A percentile compares a stretch with the other conserved stretches of the same genome.
phyloP scores from a whole-genome alignment of 2,329 filamentous ascomycete species.

The Metarhizium anisopliae region DNA sequence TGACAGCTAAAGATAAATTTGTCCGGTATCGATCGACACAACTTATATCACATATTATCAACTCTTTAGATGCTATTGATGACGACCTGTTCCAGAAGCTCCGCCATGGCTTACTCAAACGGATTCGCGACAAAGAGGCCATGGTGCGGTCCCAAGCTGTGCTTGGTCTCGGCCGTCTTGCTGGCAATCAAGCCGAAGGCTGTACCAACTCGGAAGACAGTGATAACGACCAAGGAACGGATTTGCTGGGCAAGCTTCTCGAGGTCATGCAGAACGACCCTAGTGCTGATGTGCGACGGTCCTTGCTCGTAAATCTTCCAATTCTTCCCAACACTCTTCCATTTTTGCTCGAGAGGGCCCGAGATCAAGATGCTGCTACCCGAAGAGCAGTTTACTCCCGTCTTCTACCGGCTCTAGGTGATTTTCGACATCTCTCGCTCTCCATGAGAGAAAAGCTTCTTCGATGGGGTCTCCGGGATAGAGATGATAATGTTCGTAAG shows the following conservation, averaged over 20 bases:
- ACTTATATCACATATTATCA: conserved; percentile 82
- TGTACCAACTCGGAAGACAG: conserved; percentile 62
- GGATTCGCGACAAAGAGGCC: conserved; percentile 88
- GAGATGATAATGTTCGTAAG: conserved; percentile 89
- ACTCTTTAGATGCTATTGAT: conserved; percentile 84
- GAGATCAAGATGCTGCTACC: conserved; percentile 80
- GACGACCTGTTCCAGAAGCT: conserved; percentile 83
- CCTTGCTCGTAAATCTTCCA: conserved; percentile 83
- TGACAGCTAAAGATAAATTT: conserved; percentile 83
- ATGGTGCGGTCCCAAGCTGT: conserved; percentile 90
- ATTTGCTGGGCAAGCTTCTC: conserved; percentile 72
- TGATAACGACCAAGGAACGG: conserved; percentile 52
- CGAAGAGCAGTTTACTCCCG: conserved; percentile 79
- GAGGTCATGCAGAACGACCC: conserved; percentile 90
- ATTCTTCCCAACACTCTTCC: conserved; percentile 74
- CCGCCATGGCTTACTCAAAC: conserved; percentile 68
- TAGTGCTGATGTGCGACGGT: conserved; percentile 84
- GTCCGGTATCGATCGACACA: conserved; percentile 87
- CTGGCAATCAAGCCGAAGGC: conserved; percentile 66
- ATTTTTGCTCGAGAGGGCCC: conserved; percentile 79
- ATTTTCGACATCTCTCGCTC: conserved; percentile 88
- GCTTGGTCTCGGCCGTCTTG: conserved; percentile 76
- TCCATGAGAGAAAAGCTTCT: conserved; percentile 93
- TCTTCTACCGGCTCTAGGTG: conserved; percentile 77
- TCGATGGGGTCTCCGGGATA: conserved; percentile 86